Conservation (phyloP, 2,329 filamentous ascomycete genomes). For the Diaporthe sp. region DNA sequence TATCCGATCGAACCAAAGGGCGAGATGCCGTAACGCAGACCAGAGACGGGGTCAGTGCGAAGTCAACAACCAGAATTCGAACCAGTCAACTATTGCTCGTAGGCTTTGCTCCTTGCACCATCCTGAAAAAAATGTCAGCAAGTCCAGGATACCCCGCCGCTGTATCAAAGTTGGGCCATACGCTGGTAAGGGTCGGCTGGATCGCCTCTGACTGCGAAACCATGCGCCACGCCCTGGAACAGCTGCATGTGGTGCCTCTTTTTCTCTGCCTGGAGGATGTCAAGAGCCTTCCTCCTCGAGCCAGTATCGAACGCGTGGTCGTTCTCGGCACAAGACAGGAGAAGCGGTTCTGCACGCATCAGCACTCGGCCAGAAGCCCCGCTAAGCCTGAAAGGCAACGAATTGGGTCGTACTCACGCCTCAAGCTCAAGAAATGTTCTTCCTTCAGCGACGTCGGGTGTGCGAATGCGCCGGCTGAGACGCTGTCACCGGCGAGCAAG, state of each 20-base stretch:
- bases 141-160: neutral
- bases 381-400: neutral
- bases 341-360: slow-evolving; percentile 54
- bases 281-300: slow-evolving; percentile 56
- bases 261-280: slow-evolving; percentile 56
- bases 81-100: slow-evolving; percentile 48
- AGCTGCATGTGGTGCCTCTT: slow-evolving; percentile 73
- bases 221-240: slow-evolving; percentile 73
- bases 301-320: slow-evolving; percentile 59
- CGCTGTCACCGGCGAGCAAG: slow-evolving; percentile 53
- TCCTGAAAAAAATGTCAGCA: slow-evolving; percentile 41
- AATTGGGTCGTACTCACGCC: slow-evolving; percentile 47
- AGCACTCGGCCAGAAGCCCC: neutral
- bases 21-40: neutral
- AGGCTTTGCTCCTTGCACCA: slow-evolving; percentile 52
- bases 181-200: slow-evolving; percentile 57
- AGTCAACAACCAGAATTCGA: slow-evolving; percentile 47
- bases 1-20: neutral
- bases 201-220: slow-evolving; percentile 74
- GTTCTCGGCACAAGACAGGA: slow-evolving; percentile 60
- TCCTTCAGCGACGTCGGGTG: slow-evolving; percentile 66
- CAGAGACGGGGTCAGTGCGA: neutral
- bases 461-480: slow-evolving; percentile 62
- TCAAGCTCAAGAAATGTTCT: slow-evolving; percentile 56
- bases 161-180: slow-evolving; percentile 41